phyloP scores from a whole-genome alignment of 257 asterid genomes.

The Thymus mandschuricus region DNA sequence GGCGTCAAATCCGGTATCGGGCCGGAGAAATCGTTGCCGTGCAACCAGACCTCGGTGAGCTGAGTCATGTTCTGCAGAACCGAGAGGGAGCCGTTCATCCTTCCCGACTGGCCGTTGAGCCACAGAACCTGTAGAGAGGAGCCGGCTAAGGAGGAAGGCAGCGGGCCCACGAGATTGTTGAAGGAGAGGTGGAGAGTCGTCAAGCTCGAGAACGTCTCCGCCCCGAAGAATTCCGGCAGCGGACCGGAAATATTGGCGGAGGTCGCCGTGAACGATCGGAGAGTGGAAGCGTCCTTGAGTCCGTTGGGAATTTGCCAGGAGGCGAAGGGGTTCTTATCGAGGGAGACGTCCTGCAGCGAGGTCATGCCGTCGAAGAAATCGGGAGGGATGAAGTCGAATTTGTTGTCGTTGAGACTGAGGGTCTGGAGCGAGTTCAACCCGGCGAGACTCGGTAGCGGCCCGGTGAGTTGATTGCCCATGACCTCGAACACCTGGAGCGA shows the following conservation, averaged over 20 bases:
- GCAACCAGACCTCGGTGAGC: constrained; percentile 62
- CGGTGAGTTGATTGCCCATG: constrained; percentile 52
- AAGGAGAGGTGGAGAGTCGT: constrained; percentile 46
- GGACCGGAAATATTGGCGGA: constrained; percentile 55
- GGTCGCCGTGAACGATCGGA: constrained; percentile 64
- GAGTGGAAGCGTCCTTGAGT: constrained; percentile 43
- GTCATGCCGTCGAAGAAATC: constrained; percentile 83
- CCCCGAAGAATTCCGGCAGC: constrained; percentile 60
- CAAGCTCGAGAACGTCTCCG: constrained; percentile 50
- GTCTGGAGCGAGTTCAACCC: constrained; percentile 54
- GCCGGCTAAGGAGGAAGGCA: constrained; percentile 60
- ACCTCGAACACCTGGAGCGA: constrained; percentile 58
- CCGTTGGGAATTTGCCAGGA: constrained; percentile 66
- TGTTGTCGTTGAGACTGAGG: constrained; percentile 52
- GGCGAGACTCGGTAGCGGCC: constrained; percentile 68
- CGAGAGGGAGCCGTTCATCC: constrained; percentile 54
- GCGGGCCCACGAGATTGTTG: constrained; percentile 63
- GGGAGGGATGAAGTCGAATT: constrained; percentile 60
- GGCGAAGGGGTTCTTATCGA: constrained; percentile 64
- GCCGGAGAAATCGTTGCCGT: constrained; percentile 59
- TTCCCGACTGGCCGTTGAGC: constrained; percentile 57
- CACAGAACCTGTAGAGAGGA: constrained; percentile 58
- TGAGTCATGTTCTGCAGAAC: constrained; percentile 64
- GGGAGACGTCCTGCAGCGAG: constrained; percentile 46
- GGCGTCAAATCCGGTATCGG: constrained; percentile 66